Percentiles rank a stretch among this genome's conserved stretches.
These are phyloP conservation scores for Microcyclospora pomicola DNA, from an alignment of 2,329 filamentous ascomycete genomes.

Conservation along the genomic window DNA sequence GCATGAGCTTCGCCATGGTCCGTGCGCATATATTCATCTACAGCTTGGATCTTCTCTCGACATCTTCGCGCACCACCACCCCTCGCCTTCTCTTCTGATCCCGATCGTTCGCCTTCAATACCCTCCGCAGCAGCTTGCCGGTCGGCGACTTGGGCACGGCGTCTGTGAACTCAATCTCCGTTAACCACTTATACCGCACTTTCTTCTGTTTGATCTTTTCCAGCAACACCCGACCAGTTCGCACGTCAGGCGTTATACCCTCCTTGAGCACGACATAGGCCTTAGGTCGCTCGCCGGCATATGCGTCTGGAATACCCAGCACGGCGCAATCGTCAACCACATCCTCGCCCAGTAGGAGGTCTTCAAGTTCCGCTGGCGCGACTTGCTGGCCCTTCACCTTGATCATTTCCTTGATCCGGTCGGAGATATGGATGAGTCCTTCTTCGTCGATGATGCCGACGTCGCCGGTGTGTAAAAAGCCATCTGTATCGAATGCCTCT, in stretches of 20 bases:
- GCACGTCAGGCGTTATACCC: slow-evolving; percentile 4
- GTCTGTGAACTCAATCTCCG: slow-evolving; percentile 49
- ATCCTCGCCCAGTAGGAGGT: slow-evolving; percentile 43
- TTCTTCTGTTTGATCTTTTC: slow-evolving; percentile 52
- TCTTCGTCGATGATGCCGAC: slow-evolving; percentile 42
- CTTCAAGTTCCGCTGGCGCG: slow-evolving; percentile 49
- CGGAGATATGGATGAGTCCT: slow-evolving; percentile 43
- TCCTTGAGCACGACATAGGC: slow-evolving; percentile 40
- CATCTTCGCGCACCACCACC: too few relatives aligned
- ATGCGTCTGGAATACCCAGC: slow-evolving; percentile 39
- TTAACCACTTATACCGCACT: slow-evolving; percentile 53
- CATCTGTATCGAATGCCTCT: slow-evolving; percentile 34
- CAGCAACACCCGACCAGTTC: slow-evolving; percentile 34
- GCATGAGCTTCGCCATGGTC: too few relatives aligned
- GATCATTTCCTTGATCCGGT: slow-evolving; percentile 55
- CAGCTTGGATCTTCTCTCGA: too few relatives aligned
- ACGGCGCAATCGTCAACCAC: slow-evolving; percentile 46
- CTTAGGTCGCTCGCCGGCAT: slow-evolving; percentile 43
- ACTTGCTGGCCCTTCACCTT: slow-evolving; percentile 24
- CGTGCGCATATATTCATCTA: too few relatives aligned
- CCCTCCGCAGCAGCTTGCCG: slow-evolving; percentile 55
- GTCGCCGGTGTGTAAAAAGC: slow-evolving; percentile 46
- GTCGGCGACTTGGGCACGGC: slow-evolving; percentile 57
- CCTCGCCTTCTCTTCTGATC: slow-evolving; percentile 10
- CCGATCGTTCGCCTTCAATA: slow-evolving; percentile 36